Base-by-base conservation (phyloP, 106 monocot genomes). In the Chionographis japonica region DNA sequence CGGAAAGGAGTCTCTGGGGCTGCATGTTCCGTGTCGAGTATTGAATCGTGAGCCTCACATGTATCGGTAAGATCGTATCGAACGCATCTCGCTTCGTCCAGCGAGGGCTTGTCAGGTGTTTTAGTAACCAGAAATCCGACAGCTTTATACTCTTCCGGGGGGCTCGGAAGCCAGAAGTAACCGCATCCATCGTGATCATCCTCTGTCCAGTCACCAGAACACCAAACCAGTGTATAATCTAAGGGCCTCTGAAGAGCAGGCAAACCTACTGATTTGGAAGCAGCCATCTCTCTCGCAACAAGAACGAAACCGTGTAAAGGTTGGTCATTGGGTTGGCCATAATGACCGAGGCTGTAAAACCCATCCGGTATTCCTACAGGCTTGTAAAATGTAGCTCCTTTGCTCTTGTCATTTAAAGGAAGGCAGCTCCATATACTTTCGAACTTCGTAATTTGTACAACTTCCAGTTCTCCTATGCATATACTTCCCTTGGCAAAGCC, bases 381-480 rank as follows among this genome's bases (percentile, higher is more conserved):
- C 69, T 81, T 82, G 62, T 83, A 99, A 63, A 99, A 99, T 54
- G 78, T 72, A 37, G 81, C 92, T 54, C 89, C 89, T 67, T 77
- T 75, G 49, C 56, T 65, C 52, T 69, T 69, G 3, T 76, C 67
- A 20, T 58, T 64, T 1, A 37, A 18, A 16, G 60, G 37, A 58
- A 54, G 50, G 75, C 73, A 88, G 62, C 88, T 84, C 93, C 93
- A 99, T 49, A 99, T 84, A 53, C 70, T 67, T 52, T 93, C 68
- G 36, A 93, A 90, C 38, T 79, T 54, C 2, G 98, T 88, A 16
- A 99, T 65, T 67, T 84, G 52, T 8, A 74, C 52, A 62, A 93
- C 65, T 77, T 99, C 93, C 15, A 99, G 62, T 77, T 93, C 90
- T 71, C 98, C 93, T 36, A 99, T 88, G 65, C 74, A 71, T 72